Base-by-base conservation (phyloP, 768 basidiomycete species). In the Trametes sanguinea region DNA sequence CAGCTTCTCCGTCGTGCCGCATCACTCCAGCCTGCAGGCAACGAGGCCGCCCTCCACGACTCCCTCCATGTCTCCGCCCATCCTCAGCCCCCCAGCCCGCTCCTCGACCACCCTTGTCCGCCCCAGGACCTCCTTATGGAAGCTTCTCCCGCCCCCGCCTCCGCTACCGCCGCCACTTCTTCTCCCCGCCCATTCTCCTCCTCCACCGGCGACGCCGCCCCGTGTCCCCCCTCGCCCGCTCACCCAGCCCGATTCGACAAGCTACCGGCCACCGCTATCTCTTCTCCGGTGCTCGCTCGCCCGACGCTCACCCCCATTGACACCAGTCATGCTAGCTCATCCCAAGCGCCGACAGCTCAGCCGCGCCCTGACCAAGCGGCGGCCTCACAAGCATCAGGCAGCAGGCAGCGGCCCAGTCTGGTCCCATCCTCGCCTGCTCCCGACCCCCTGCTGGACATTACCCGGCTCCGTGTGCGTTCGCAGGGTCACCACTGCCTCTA, bases 361-460 rank as follows among this genome's bases (percentile, higher is more conserved):
- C 35, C 35, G 6, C 50, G 65, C 43, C 16, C 61, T 47, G 51
- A 61, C 48, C 64, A 58, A 47, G 39, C 50, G 8, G 57, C 68
- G 35, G 13, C 44, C 27, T 17, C 55, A 40, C 62, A 55, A 39
- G 67, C 66, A 17, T 69, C 69, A 43, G 50, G 63, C 65, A 69
- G 62, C 72, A 72, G 62, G 44, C 68, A 40, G 29, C 73, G 56
- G 40, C 51, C 42, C 60, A 47, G 52, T 35, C 58, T 52, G 22
- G 51, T 62, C 17, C 17, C 66, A 37, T 37, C 35, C 51, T 55
- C 68, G 0, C 59, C 71, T 7, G 62, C 67, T 4, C 80, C 78
- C 2, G 80, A 83, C 61, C 92, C 92, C 6, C 75, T 86, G 39
- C 73, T 80, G 61, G 92, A 94, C 72, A 89, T 94, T 62, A 92